Conservation (phyloP, 805 yeast genomes). For the Kodamaea kakaduensis region DNA sequence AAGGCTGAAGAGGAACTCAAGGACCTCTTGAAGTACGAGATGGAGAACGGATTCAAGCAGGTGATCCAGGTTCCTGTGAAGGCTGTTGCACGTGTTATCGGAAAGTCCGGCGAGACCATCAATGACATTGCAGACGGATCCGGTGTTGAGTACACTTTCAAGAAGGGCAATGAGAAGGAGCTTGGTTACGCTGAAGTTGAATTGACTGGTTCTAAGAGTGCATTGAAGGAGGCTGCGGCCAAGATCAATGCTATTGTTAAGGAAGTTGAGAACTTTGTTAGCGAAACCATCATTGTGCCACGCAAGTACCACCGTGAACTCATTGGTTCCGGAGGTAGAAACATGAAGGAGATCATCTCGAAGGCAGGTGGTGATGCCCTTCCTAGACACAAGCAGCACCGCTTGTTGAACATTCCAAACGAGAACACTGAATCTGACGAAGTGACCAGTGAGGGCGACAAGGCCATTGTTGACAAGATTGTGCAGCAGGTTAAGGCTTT, state of each 20-base stretch:
- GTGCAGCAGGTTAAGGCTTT: slow-evolving; percentile 58
- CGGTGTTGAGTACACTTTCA: slow-evolving; percentile 53
- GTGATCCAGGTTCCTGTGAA: slow-evolving; percentile 63
- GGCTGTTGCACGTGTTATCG: slow-evolving; percentile 83
- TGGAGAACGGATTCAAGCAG: slow-evolving; percentile 72
- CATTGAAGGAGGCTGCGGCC: slow-evolving; percentile 66
- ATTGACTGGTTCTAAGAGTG: slow-evolving; percentile 73
- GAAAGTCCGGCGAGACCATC: slow-evolving; percentile 81
- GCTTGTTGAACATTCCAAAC: slow-evolving; percentile 66
- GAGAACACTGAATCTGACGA: slow-evolving; percentile 54
- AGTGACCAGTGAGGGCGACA: slow-evolving; percentile 71
- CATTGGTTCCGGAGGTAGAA: slow-evolving; percentile 76
- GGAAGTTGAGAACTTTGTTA: slow-evolving; percentile 59
- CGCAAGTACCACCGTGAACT: slow-evolving; percentile 70
- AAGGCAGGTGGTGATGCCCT: slow-evolving; percentile 66
- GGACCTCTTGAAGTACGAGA: slow-evolving; percentile 81
- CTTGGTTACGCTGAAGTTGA: slow-evolving; percentile 57
- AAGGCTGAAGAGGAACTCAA: slow-evolving; percentile 79
- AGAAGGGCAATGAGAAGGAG: slow-evolving; percentile 43
- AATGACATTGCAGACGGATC: slow-evolving; percentile 71
- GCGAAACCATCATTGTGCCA: slow-evolving; percentile 60
- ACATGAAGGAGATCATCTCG: slow-evolving; percentile 65
- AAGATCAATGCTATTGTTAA: slow-evolving; percentile 60
- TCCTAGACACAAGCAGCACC: slow-evolving; percentile 44
- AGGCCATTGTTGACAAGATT: slow-evolving; percentile 64